Conservation (phyloP, 2,329 filamentous ascomycete genomes). For the Talaromyces sp. region DNA sequence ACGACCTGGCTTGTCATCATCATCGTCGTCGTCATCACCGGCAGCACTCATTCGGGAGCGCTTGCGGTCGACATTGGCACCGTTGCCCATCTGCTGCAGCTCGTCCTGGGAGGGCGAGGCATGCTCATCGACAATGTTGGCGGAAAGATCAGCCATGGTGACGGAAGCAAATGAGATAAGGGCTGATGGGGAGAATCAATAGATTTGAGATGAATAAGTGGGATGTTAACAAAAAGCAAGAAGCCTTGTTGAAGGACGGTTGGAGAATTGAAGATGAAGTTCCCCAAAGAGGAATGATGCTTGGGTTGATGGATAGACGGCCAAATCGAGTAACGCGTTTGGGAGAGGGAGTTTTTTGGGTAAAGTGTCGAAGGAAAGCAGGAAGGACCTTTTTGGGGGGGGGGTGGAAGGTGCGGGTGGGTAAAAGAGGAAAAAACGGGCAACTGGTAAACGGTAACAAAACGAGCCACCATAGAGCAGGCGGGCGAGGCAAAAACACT, state of each 20-base stretch:
- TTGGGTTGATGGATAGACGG: slow-evolving; percentile 39
- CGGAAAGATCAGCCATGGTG: slow-evolving; percentile 73
- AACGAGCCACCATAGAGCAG: slow-evolving; percentile 5
- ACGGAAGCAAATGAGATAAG: slow-evolving; percentile 17
- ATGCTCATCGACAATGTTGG: slow-evolving; percentile 67
- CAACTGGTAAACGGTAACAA: slow-evolving; percentile 1
- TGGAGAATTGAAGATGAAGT: slow-evolving; percentile 24
- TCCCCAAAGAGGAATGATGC: slow-evolving; percentile 46
- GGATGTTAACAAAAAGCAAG: slow-evolving; percentile 14
- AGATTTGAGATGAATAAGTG: slow-evolving; percentile 9
- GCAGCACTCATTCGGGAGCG: slow-evolving; percentile 72
- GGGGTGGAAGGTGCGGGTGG: slow-evolving; percentile 27
- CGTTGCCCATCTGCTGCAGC: slow-evolving; percentile 61
- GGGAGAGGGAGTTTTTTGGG: slow-evolving; percentile 40
- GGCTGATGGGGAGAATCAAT: background rate
- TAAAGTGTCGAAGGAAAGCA: slow-evolving; percentile 28
- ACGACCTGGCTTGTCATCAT: slow-evolving; percentile 95
- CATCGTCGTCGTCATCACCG: slow-evolving; percentile 92
- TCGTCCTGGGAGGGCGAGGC: slow-evolving; percentile 70
- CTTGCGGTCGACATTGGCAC: slow-evolving; percentile 67
- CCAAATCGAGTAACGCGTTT: slow-evolving; percentile 48
- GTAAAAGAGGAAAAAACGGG: slow-evolving; percentile 28
- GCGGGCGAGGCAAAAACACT: slow-evolving; percentile 7
- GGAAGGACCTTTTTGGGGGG: slow-evolving; percentile 20
- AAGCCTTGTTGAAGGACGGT: slow-evolving; percentile 10